Conservation (phyloP, 148 eudicot genomes). For the Bassia scoparia region DNA sequence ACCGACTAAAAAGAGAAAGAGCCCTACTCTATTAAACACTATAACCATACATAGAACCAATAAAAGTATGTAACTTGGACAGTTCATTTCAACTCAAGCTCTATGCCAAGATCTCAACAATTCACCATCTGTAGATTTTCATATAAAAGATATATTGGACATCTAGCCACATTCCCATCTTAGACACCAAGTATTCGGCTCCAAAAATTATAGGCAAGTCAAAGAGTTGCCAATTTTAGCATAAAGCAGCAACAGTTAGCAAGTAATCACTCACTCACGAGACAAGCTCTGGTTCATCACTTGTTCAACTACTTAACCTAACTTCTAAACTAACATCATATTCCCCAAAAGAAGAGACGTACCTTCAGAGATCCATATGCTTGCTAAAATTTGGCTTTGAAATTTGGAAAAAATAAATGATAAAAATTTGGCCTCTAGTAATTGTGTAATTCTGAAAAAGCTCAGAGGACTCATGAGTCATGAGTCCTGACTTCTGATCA, state of each 20-base stretch:
- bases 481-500: not conserved
- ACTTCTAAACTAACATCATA: not conserved
- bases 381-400: not conserved
- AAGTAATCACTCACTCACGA: not conserved
- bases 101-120: too few relatives aligned
- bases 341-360: not conserved
- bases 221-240: not conserved
- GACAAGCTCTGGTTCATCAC: not conserved
- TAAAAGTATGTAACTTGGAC: too few relatives aligned
- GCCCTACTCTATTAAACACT: too few relatives aligned
- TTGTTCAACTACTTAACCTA: not conserved
- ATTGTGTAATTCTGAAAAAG: not conserved
- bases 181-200: too few relatives aligned
- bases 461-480: not conserved
- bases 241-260: not conserved
- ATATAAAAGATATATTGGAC: not conserved
- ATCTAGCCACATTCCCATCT: not conserved
- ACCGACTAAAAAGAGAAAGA: too few relatives aligned
- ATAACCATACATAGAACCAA: too few relatives aligned
- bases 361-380: not conserved
- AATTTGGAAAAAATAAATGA: not conserved
- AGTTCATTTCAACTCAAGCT: too few relatives aligned
- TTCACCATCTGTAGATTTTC: not conserved
- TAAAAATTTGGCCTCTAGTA: not conserved
- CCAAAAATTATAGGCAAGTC: too few relatives aligned